These are phyloP conservation scores for Sarcocystis neurona DNA, from an alignment of 169 alveolate species.

Conservation along the genomic window DNA sequence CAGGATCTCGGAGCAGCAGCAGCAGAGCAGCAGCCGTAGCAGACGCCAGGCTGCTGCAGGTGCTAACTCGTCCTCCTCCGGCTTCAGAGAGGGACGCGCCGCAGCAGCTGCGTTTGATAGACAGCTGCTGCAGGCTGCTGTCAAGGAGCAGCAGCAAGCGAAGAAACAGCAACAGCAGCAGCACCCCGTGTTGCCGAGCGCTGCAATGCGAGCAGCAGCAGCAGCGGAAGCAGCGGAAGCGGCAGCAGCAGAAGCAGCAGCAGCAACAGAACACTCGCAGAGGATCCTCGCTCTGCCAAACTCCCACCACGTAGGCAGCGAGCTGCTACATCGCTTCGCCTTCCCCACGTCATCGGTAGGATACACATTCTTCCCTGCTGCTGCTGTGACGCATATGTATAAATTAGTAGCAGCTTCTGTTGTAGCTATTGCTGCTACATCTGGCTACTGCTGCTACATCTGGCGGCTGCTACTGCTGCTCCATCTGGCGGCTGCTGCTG, in stretches of 20 bases:
- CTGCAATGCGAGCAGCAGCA: conserved; percentile 49
- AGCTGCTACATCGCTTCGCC: conserved; percentile 10
- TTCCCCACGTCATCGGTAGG: too few species aligned
- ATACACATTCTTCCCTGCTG: conserved; percentile 4
- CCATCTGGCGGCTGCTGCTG: neutral
- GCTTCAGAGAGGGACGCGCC: conserved; percentile 46
- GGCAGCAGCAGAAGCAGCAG: conserved; percentile 26
- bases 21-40: neutral
- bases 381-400: too few species aligned
- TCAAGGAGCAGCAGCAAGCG: conserved; percentile 36
- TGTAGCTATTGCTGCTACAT: conserved; percentile 9
- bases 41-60: neutral
- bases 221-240: conserved; percentile 38
- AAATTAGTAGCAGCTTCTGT: too few species aligned
- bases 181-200: too few species aligned
- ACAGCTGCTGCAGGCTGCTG: conserved; percentile 5
- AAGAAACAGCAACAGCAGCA: too few species aligned
- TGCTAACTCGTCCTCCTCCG: conserved; percentile 32
- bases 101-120: conserved; percentile 17
- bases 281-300: conserved; percentile 24
- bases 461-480: neutral
- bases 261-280: conserved; percentile 9
- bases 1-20: neutral
- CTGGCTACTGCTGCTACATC: neutral
- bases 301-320: conserved; percentile 16